A percentile compares a stretch with the other conserved stretches of the same genome.
phyloP scores from a whole-genome alignment of 1,139 yeast species.

The Suhomyces choctaworum region DNA sequence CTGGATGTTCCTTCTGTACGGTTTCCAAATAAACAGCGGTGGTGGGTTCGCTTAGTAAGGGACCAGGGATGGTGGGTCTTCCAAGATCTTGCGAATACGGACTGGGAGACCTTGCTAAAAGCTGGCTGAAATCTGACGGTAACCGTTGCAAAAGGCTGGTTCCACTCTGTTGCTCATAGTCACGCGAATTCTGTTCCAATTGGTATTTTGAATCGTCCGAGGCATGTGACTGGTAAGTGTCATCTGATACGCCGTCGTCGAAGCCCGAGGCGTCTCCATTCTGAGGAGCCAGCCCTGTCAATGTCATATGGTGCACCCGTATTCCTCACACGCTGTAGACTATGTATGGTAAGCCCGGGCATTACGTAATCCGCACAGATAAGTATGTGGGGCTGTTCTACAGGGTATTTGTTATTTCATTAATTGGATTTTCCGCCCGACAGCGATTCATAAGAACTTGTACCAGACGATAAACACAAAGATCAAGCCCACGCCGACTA shows the following conservation, averaged over 20 bases:
- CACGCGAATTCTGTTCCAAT: too few species aligned
- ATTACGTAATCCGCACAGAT: too few species aligned
- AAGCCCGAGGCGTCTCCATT: too few species aligned
- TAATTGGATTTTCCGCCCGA: background rate
- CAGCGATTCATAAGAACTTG: conserved; percentile 53
- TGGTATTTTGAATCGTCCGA: too few species aligned
- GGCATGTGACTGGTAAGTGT: too few species aligned
- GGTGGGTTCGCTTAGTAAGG: conserved; percentile 18
- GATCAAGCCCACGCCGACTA: conserved; percentile 69
- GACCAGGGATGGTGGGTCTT: background rate
- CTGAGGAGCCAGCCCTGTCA: too few species aligned
- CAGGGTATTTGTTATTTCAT: background rate
- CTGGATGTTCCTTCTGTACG: conserved; percentile 12
- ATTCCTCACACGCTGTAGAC: too few species aligned
- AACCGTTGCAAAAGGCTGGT: background rate
- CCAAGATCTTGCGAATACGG: background rate
- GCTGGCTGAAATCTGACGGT: conserved; percentile 2
- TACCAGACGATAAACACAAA: conserved; percentile 83
- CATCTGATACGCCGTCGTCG: too few species aligned
- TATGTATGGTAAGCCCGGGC: too few species aligned
- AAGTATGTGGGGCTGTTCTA: too few species aligned
- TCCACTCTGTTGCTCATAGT: too few species aligned
- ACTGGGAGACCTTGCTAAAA: conserved; percentile 5
- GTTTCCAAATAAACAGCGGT: conserved; percentile 24
- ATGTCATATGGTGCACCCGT: too few species aligned